Base-by-base conservation (phyloP, 345 rosid genomes). In the Odontarrhena argentea region DNA sequence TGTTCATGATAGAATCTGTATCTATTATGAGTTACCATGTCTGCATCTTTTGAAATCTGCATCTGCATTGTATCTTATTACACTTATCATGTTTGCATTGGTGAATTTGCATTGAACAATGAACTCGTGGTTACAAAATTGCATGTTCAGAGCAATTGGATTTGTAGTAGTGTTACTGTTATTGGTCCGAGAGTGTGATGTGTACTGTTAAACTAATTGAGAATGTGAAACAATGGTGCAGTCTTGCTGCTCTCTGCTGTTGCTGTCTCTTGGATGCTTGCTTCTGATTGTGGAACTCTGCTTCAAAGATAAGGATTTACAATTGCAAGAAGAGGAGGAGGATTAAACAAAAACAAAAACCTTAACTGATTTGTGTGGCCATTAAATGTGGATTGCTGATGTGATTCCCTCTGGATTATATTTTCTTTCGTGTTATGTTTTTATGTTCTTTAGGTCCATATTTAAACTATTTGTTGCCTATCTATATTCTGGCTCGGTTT, bases 171-270 rank as follows among this genome's bases (percentile, higher is more conserved):
- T 48, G 35, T 4, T 36, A 0, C 10, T 57, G n/a, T 58, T 57
- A 18, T 0, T 41, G 24, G 37, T 24, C 42, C 24, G 38, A n/a
- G 2, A 26, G 12, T 36, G 10, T 30, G 22, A 48, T 40, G 30
- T 8, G n/a, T 25, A 25, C 2, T 54, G 22, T 25, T 40, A 26
- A 42, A 9, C 34, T 26, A 56, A 18, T 18, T 30, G 42, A 52
- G 12, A n/a, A 32, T 57, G 46, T 38, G 2, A 0, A 18, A 18
- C 22, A 18, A 11, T 54, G n/a, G 9, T 78, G 67, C 80, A 83
- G 87, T 67, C 76, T 81, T 74, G 83, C 85, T 67, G 87, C 73
- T 50, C 60, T 67, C 14, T 70, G 74, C 38, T 63, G 81, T 68
- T 71, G 76, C 55, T 74, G 78, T 61, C 69, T 74, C n/a, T 41